Evolutionary conservation across 1,284 basidiomycete genomes (phyloP).

Genomic region (Chiua sp.): DNA sequence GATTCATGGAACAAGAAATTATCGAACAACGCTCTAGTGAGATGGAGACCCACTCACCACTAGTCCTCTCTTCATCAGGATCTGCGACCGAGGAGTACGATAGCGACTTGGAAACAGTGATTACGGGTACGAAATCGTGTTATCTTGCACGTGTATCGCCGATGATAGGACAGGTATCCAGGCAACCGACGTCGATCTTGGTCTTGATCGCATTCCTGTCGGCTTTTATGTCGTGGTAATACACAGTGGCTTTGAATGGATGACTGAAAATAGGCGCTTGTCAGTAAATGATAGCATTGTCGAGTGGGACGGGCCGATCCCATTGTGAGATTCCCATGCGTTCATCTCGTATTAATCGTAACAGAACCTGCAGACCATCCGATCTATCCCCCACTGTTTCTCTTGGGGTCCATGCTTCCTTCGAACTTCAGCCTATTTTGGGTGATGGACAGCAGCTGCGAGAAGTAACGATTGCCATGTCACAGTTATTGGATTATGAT

Average conservation of each 20-base stretch:
- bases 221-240: neutral
- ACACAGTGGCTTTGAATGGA: constrained; percentile 2
- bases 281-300: neutral
- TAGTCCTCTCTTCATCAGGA: neutral
- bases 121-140: neutral
- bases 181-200: neutral
- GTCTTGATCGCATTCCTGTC: neutral
- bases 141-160: neutral
- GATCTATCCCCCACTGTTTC: constrained; percentile 6
- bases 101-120: neutral
- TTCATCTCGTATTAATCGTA: neutral
- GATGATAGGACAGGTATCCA: neutral
- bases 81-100: neutral
- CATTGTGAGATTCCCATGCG: neutral
- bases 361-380: constrained; percentile 3
- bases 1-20: neutral
- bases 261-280: neutral
- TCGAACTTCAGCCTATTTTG: constrained; percentile 12
- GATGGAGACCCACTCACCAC: neutral
- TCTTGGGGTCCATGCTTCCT: constrained; percentile 12
- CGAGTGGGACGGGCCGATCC: constrained; percentile 9
- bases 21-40: neutral
- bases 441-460: constrained; percentile 3
- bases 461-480: neutral
- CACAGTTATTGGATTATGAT: constrained; percentile 5